Percentiles rank a stretch among this genome's conserved stretches.
Conservation (phyloP, 2,329 filamentous ascomycete species). For the Chalaropsis thielavioides region DNA sequence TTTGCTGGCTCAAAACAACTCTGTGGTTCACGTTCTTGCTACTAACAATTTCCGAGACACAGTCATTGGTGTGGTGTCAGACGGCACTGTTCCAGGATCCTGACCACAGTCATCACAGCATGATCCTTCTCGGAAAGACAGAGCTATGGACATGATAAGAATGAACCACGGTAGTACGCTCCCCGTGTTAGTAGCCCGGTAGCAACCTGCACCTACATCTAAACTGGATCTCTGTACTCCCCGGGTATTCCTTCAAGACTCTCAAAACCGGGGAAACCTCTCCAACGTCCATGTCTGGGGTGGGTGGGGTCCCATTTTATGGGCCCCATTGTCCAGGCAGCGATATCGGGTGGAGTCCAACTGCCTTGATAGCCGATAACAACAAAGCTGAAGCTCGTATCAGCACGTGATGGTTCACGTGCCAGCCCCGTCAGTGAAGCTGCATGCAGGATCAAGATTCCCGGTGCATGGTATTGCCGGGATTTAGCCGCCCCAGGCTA, state of each 20-base stretch:
- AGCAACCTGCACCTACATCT: neutral
- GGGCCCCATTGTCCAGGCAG: neutral
- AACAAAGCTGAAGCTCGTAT: neutral
- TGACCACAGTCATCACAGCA: neutral
- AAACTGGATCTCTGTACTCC: constrained; percentile 5
- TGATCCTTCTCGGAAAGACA: neutral
- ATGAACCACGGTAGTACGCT: constrained; percentile 3
- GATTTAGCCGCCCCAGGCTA: constrained; percentile 13
- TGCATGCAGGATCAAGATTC: neutral
- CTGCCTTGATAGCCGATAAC: neutral
- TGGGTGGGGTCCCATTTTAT: too few species aligned
- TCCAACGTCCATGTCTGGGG: neutral
- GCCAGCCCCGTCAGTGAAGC: too few species aligned
- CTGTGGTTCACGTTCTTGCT: neutral
- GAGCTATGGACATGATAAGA: neutral
- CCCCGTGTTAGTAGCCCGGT: neutral
- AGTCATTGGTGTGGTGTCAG: neutral
- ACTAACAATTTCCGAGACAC: neutral
- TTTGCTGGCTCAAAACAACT: neutral
- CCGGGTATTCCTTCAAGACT: neutral
- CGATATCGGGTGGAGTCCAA: constrained; percentile 2
- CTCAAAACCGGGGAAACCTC: neutral
- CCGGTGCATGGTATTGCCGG: neutral
- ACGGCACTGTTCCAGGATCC: neutral
- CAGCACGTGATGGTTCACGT: neutral